Evolutionary conservation across 305 asterid species (phyloP).

Genomic region (Solanum hybrid): DNA sequence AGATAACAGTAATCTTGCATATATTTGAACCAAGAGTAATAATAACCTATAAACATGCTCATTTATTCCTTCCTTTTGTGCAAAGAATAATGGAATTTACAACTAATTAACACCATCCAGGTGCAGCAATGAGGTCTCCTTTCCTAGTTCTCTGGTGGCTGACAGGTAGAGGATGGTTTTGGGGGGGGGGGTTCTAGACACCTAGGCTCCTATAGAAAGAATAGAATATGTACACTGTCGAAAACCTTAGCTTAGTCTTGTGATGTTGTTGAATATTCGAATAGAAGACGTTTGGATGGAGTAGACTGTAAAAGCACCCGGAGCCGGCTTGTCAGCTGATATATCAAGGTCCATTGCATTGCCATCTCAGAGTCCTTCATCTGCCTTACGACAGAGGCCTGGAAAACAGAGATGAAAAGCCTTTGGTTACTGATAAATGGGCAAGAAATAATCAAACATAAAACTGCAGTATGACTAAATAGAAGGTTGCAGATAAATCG

Average conservation of each 20-base stretch:
- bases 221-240: background rate
- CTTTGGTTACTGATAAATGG: background rate
- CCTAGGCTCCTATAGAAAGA: background rate
- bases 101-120: background rate
- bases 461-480: background rate
- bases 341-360: constrained; percentile 97
- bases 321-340: constrained; percentile 90
- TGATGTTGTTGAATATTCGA: constrained; percentile 85
- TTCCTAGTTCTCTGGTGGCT: background rate
- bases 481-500: background rate
- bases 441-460: background rate
- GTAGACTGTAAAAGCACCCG: constrained; percentile 88
- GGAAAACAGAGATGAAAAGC: constrained; percentile 1
- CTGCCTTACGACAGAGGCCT: constrained; percentile 99
- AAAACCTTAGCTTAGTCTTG: constrained; percentile 46
- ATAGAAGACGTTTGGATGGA: constrained; percentile 85
- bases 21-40: background rate
- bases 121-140: background rate
- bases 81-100: constrained; percentile 12
- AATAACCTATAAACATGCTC: constrained; percentile 12
- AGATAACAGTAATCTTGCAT: background rate
- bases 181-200: background rate
- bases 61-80: background rate
- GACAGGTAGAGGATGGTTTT: background rate
- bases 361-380: constrained; percentile 99